phyloP scores from a whole-genome alignment of 306 rosid genomes.

The Prunus davidiana region DNA sequence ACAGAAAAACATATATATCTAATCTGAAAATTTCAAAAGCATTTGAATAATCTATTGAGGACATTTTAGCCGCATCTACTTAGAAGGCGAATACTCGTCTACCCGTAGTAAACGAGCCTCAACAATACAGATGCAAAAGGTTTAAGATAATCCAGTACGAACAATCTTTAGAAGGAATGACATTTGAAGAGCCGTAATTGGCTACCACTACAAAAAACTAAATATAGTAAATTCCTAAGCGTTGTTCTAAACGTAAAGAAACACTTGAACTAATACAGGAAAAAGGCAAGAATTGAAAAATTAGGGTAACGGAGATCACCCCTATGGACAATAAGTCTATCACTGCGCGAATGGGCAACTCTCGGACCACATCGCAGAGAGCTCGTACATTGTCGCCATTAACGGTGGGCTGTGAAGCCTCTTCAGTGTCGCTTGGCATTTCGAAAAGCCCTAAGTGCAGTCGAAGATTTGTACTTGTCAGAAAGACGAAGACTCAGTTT shows the following conservation, averaged over 20 bases:
- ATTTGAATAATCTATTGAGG: background rate
- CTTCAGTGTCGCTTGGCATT: background rate
- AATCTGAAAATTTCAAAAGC: background rate
- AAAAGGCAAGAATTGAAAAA: background rate
- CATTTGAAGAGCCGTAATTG: background rate
- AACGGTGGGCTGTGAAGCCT: constrained; percentile 5
- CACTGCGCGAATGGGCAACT: constrained; percentile 49
- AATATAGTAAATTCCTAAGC: background rate
- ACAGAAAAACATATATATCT: background rate
- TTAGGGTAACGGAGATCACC: constrained; percentile 30
- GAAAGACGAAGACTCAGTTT: background rate
- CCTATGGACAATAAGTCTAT: constrained; percentile 47
- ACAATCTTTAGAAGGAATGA: background rate
- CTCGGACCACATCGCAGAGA: constrained; percentile 27
- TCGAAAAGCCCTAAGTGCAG: background rate
- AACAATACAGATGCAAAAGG: background rate
- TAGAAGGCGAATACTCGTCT: background rate
- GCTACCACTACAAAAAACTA: too few species aligned
- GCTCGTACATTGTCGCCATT: constrained; percentile 1
- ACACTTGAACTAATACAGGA: background rate
- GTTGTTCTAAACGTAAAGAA: too few species aligned
- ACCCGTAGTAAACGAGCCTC: background rate
- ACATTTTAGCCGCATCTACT: background rate
- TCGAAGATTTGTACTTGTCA: background rate
- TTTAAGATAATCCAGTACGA: background rate